Conservation (phyloP, 768 basidiomycete species). For the Auriscalpium microsporum region DNA sequence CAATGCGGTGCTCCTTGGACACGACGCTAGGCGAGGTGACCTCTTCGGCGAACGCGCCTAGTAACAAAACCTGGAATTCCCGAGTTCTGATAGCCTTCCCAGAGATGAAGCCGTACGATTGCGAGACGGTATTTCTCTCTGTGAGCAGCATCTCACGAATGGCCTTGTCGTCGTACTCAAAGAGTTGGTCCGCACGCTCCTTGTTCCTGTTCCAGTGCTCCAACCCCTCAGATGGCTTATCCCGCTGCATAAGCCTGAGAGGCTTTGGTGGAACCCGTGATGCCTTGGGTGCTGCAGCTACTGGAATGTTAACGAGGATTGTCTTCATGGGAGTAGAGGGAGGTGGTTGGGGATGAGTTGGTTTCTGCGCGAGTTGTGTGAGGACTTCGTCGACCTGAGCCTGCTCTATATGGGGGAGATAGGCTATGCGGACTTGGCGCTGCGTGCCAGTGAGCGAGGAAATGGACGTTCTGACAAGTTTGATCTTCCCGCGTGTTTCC, state of each 20-base stretch:
- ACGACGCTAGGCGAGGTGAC: constrained; percentile 36
- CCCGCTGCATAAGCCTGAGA: constrained; percentile 39
- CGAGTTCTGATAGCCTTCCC: constrained; percentile 60
- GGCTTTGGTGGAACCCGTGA: background rate
- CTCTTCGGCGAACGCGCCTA: constrained; percentile 37
- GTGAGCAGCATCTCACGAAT: constrained; percentile 57
- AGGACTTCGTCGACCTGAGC: constrained; percentile 53
- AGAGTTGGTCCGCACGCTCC: constrained; percentile 42
- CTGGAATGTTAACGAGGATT: no score
- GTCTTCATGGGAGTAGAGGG: no score
- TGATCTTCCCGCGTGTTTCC: constrained; percentile 60
- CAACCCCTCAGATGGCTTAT: constrained; percentile 32
- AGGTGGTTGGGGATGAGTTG: no score
- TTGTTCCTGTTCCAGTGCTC: constrained; percentile 39
- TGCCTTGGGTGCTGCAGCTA: no score
- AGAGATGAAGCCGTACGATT: constrained; percentile 65
- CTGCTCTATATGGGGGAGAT: constrained; percentile 51
- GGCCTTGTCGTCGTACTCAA: constrained; percentile 41
- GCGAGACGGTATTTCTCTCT: constrained; percentile 62
- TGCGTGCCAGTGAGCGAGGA: constrained; percentile 48
- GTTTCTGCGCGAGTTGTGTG: constrained; percentile 31
- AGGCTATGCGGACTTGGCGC: constrained; percentile 53
- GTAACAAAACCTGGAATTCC: constrained; percentile 49
- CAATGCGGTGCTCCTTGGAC: constrained; percentile 45
- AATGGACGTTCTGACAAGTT: constrained; percentile 58